These are phyloP conservation scores for Schizophyllum amplum DNA, from an alignment of 1,284 basidiomycete genomes.

Conservation along the genomic window DNA sequence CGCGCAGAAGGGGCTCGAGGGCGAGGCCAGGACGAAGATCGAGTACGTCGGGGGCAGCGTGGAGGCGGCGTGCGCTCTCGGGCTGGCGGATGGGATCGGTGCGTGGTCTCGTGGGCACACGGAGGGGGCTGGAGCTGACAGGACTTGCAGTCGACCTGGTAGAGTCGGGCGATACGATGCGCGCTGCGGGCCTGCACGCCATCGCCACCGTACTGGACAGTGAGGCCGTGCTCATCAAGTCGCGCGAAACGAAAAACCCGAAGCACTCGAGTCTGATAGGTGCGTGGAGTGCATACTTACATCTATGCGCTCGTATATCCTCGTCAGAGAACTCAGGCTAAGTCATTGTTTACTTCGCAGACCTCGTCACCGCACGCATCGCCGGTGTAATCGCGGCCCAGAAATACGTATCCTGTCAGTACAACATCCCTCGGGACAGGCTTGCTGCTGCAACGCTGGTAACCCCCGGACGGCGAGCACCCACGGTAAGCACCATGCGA, in stretches of 20 bases:
- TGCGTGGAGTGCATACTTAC: neutral
- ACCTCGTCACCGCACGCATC: conserved; percentile 81
- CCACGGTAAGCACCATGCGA: conserved; percentile 73
- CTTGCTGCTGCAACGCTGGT: conserved; percentile 61
- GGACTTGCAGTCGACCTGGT: conserved; percentile 7
- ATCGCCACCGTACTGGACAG: conserved; percentile 86
- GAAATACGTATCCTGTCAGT: conserved; percentile 86
- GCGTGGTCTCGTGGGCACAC: conserved; percentile 28
- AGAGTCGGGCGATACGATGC: conserved; percentile 99
- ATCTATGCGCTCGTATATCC: neutral
- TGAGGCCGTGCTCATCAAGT: conserved; percentile 92
- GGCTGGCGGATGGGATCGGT: conserved; percentile 97
- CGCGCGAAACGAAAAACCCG: conserved; percentile 60
- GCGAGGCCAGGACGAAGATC: conserved; percentile 64
- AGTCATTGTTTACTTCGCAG: no score
- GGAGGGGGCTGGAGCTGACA: neutral
- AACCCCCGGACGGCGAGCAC: conserved; percentile 86
- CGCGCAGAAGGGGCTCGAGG: conserved; percentile 39
- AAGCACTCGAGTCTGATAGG: conserved; percentile 64
- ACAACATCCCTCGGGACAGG: conserved; percentile 72
- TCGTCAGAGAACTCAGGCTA: no score
- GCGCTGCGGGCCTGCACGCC: conserved; percentile 90
- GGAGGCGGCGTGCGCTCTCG: conserved; percentile 95
- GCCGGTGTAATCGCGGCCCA: conserved; percentile 89
- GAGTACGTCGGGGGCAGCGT: conserved; percentile 98